A percentile compares a stretch with the other conserved stretches of the same genome.
These are phyloP conservation scores for Saitozyma podzolica DNA, from an alignment of 768 basidiomycete genomes.

Conservation along the genomic window DNA sequence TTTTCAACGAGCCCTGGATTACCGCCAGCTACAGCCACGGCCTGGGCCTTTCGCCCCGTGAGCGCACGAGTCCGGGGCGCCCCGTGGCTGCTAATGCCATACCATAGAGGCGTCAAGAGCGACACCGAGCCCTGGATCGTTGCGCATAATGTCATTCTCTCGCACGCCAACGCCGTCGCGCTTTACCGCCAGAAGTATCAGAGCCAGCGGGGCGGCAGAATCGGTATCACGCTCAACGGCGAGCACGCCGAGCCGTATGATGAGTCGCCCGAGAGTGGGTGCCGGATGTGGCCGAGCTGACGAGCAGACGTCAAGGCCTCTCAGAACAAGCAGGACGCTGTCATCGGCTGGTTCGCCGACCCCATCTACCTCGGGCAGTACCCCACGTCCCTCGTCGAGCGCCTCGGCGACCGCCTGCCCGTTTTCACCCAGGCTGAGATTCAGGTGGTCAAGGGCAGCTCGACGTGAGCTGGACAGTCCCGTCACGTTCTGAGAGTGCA, in stretches of 20 bases:
- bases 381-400: neutral
- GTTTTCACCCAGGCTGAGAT: neutral
- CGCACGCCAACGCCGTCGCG: slow-evolving; percentile 68
- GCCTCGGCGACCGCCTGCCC: neutral
- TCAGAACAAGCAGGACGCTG: slow-evolving; percentile 49
- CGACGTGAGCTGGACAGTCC: too few species aligned
- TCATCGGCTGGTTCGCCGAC: slow-evolving; percentile 62
- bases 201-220: slow-evolving; percentile 61
- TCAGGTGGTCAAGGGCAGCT: neutral
- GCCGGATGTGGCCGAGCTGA: neutral
- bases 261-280: slow-evolving; percentile 64
- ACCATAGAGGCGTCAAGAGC: slow-evolving; percentile 28
- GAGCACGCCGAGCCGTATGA: slow-evolving; percentile 73
- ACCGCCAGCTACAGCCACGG: slow-evolving; percentile 64
- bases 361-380: slow-evolving; percentile 59
- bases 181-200: slow-evolving; percentile 68
- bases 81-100: too few species aligned
- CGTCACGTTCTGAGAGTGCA: too few species aligned
- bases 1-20: too few species aligned
- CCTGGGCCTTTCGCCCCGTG: slow-evolving; percentile 63
- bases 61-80: too few species aligned
- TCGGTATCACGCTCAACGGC: slow-evolving; percentile 75
- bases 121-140: slow-evolving; percentile 53
- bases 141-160: slow-evolving; percentile 66
- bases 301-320: neutral